Conservation (phyloP, 179 eudicot genomes). For the Dionaea muscipula region DNA sequence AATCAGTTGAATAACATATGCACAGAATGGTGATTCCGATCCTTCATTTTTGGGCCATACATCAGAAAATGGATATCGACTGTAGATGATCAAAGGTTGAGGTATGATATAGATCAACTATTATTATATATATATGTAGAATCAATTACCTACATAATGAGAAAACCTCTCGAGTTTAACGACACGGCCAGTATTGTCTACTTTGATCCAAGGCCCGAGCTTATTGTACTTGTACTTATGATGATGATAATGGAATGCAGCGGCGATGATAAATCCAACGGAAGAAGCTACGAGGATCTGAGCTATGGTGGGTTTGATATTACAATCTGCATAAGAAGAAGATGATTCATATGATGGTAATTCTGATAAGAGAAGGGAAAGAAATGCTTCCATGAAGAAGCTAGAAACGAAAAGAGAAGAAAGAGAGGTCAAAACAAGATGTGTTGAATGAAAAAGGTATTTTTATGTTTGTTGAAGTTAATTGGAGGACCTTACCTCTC, state of each 20-base stretch:
- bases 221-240: constrained; percentile 36
- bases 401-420: constrained; percentile 2
- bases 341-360: constrained; percentile 7
- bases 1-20: too few species aligned
- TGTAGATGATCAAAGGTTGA: too few species aligned
- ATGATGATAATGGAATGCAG: constrained; percentile 33
- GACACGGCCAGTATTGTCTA: constrained; percentile 45
- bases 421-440: constrained; percentile 1
- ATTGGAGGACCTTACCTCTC: constrained; percentile 23
- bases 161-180: constrained; percentile 65
- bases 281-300: constrained; percentile 50
- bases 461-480: background rate
- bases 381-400: constrained; percentile 22
- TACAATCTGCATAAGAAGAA: constrained; percentile 10
- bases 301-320: constrained; percentile 28
- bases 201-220: constrained; percentile 42
- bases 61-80: too few species aligned
- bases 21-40: too few species aligned
- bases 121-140: background rate
- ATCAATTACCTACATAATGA: constrained; percentile 77
- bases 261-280: constrained; percentile 49
- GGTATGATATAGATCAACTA: too few species aligned
- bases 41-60: too few species aligned
- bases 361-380: background rate
- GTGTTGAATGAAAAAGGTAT: background rate